phyloP scores from a whole-genome alignment of 2,329 filamentous ascomycete species.

The Trichophyton simii region DNA sequence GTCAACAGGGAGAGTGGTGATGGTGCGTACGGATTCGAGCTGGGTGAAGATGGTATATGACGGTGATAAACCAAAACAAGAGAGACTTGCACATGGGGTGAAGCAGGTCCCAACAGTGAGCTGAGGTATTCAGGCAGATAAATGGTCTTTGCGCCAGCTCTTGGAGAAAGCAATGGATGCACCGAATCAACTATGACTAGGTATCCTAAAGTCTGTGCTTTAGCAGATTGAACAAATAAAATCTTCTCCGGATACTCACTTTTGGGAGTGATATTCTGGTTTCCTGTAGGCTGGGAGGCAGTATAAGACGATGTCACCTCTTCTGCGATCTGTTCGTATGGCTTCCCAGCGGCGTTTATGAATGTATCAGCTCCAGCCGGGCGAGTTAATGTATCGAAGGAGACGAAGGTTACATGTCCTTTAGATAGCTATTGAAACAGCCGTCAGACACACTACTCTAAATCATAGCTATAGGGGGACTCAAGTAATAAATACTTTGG shows the following conservation, averaged over 20 bases:
- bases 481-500: constrained; percentile 43
- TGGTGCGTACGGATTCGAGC: constrained; percentile 40
- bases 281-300: neutral
- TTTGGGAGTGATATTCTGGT: neutral
- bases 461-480: neutral
- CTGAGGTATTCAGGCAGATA: constrained; percentile 58
- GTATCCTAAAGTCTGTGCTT: constrained; percentile 41
- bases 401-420: constrained; percentile 60
- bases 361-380: constrained; percentile 55
- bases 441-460: neutral
- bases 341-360: constrained; percentile 51
- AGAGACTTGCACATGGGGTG: constrained; percentile 39
- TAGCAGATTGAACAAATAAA: neutral
- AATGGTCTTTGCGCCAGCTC: constrained; percentile 35
- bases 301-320: constrained; percentile 41
- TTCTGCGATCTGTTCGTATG: constrained; percentile 43
- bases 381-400: constrained; percentile 59
- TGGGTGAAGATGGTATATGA: constrained; percentile 52
- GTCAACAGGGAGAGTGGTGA: constrained; percentile 58
- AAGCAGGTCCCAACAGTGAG: constrained; percentile 48
- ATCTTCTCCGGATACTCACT: neutral
- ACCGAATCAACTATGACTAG: constrained; percentile 73
- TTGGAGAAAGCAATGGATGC: constrained; percentile 44
- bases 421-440: constrained; percentile 37
- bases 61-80: constrained; percentile 71